Percentiles rank a stretch among this genome's conserved stretches.
Evolutionary conservation across 2,329 filamentous ascomycete species (phyloP).

Genomic region (Colletotrichum eleusines): DNA sequence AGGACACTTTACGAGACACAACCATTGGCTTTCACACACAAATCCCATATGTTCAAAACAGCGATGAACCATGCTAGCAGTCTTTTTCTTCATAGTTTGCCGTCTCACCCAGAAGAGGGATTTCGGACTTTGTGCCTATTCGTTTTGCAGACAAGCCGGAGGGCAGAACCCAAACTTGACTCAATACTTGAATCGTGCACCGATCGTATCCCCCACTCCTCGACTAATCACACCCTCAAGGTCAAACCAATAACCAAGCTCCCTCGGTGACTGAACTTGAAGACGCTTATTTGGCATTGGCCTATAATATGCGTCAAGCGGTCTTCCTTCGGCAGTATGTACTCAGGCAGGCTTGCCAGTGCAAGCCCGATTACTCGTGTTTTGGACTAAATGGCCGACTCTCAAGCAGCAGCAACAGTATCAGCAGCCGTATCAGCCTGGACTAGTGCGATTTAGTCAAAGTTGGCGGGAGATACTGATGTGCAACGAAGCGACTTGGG

Average conservation of each 20-base stretch:
- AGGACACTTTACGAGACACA: slow-evolving; percentile 33
- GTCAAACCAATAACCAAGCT: slow-evolving; percentile 28
- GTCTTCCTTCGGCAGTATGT: neutral
- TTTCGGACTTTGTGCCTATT: slow-evolving; percentile 21
- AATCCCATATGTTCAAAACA: slow-evolving; percentile 31
- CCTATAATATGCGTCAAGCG: slow-evolving; percentile 13
- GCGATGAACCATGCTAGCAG: slow-evolving; percentile 37
- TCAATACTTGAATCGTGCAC: slow-evolving; percentile 39
- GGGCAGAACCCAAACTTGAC: slow-evolving; percentile 29
- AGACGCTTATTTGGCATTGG: slow-evolving; percentile 25
- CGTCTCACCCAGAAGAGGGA: slow-evolving; percentile 15
- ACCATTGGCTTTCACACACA: slow-evolving; percentile 24
- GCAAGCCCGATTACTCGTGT: slow-evolving; percentile 22
- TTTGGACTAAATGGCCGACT: slow-evolving; percentile 7
- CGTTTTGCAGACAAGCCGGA: slow-evolving; percentile 26
- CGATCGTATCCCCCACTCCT: slow-evolving; percentile 35
- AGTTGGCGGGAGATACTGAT: slow-evolving; percentile 6
- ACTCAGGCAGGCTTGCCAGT: neutral
- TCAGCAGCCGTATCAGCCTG: neutral
- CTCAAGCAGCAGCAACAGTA: neutral
- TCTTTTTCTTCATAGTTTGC: slow-evolving; percentile 2
- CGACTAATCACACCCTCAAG: slow-evolving; percentile 18
- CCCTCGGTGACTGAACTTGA: slow-evolving; percentile 13
- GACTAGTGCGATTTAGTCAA: slow-evolving; percentile 26
- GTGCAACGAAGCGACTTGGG: slow-evolving; percentile 19